Conservation (phyloP, 2,329 filamentous ascomycete species). For the Calycina marina region DNA sequence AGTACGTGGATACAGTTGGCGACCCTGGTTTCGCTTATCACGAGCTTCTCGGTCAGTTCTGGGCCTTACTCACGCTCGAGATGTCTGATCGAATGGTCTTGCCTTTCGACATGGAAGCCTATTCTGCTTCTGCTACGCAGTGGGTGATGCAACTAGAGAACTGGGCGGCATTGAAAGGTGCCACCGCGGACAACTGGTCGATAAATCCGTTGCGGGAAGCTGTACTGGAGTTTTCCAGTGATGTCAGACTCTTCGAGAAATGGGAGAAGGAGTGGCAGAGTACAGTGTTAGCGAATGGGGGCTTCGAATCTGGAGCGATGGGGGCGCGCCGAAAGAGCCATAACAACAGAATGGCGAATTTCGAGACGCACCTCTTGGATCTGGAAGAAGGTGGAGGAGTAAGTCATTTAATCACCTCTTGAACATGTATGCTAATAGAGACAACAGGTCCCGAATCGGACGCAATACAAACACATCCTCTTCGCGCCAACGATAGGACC, state of each 20-base stretch:
- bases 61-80: conserved; percentile 72
- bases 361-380: conserved; percentile 77
- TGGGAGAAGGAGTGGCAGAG: conserved; percentile 72
- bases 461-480: conserved; percentile 87
- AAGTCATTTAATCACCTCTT: conserved; percentile 28
- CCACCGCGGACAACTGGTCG: conserved; percentile 31
- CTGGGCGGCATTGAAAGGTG: conserved; percentile 45
- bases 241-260: conserved; percentile 50
- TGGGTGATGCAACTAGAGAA: conserved; percentile 54
- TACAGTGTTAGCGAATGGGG: conserved; percentile 52
- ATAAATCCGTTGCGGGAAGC: conserved; percentile 45
- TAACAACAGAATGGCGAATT: conserved; percentile 64
- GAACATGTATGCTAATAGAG: conserved; percentile 7
- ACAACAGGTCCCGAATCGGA: conserved; percentile 60
- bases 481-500: conserved; percentile 75
- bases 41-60: conserved; percentile 61
- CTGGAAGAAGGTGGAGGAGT: conserved; percentile 57
- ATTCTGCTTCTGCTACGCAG: conserved; percentile 46
- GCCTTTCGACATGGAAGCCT: conserved; percentile 66
- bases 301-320: conserved; percentile 60
- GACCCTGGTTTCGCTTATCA: conserved; percentile 81
- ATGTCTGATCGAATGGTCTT: conserved; percentile 68
- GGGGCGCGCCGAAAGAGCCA: conserved; percentile 56
- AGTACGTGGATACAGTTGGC: conserved; percentile 66
- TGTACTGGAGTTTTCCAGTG: conserved; percentile 40